Base-by-base conservation (phyloP, 495 filamentous ascomycete species). In the Venustampulla echinocandica region DNA sequence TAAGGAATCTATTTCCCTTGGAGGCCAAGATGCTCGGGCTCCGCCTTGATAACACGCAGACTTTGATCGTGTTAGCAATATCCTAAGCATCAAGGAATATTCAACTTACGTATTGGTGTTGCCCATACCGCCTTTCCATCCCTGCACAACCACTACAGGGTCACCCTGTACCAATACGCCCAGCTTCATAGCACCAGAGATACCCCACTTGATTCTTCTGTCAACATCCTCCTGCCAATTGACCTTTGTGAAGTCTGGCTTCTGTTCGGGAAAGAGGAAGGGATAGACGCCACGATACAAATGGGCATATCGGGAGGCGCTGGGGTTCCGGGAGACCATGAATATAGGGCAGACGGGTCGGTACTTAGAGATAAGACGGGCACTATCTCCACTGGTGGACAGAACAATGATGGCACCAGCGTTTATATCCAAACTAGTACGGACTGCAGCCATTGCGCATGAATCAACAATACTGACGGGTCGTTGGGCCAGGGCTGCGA, bases 151-250 rank as follows among this genome's bases (percentile, higher is more conserved):
- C 50, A 97, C 81, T 28, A 97, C 84, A 52, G 78, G 79, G 61
- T 93, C 88, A 46, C 82, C 88, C 65, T 84, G 77, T 59, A 71
- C 75, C 57, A 98, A 73, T 47, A 96, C 76, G 46, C 85, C 84
- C 46, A 98, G 80, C 61, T 80, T 78, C 54, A 93, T 80, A 54
- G 87, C 92, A 59, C 86, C 77, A 58, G 66, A 63, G 62, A 97
- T 84, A 65, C 84, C 93, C 90, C 90, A 98, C 71, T 86, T 92
- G 55, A 97, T 84, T 58, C 92, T 86, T 60, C 82, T 76, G 70
- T 98, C 92, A 55, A 98, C 92, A 68, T 98, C 93, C 71, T 96
- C 87, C 70, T 98, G 93, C 92, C 92, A 98, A 63, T 90, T 82
- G 59, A 81, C 81, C 57, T 70, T 73, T 57, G 69, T 68, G 72